phyloP scores from a whole-genome alignment of 352 stramenopile genomes.

The Phytophthora crassamura region DNA sequence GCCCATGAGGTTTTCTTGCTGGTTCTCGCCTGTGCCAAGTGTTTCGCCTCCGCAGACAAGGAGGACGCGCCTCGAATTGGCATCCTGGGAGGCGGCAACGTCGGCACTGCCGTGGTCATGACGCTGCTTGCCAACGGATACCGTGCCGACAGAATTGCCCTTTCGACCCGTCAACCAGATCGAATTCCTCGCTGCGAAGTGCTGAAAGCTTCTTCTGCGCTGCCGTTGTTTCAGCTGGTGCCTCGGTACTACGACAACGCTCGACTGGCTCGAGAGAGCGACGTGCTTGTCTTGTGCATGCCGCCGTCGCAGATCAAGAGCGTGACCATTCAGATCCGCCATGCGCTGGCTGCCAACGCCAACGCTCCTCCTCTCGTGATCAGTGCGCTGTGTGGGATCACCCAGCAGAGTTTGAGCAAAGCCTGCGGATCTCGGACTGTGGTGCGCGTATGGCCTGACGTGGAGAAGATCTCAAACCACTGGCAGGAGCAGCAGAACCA shows the following conservation, averaged over 20 bases:
- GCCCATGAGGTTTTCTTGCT: slow-evolving; percentile 53
- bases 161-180: slow-evolving; percentile 73
- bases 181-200: slow-evolving; percentile 47
- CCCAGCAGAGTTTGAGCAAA: slow-evolving; percentile 53
- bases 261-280: slow-evolving; percentile 53
- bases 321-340: slow-evolving; percentile 73
- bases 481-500: slow-evolving; percentile 24
- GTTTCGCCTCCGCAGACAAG: slow-evolving; percentile 21
- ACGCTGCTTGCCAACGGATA: slow-evolving; percentile 54
- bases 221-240: slow-evolving; percentile 47
- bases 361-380: slow-evolving; percentile 44
- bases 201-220: slow-evolving; percentile 26
- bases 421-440: slow-evolving; percentile 49
- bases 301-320: slow-evolving; percentile 73
- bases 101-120: slow-evolving; percentile 59
- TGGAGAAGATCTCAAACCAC: slow-evolving; percentile 30
- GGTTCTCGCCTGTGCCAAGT: slow-evolving; percentile 40
- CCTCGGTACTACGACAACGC: slow-evolving; percentile 67
- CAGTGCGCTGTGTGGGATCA: slow-evolving; percentile 54
- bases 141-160: slow-evolving; percentile 36
- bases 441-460: slow-evolving; percentile 37
- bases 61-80: slow-evolving; percentile 43
- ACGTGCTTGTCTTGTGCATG: slow-evolving; percentile 72
- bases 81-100: slow-evolving; percentile 59
- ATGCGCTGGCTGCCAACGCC: slow-evolving; percentile 41